Evolutionary conservation across 2,329 filamentous ascomycete species (phyloP).

Genomic region (Trichoderma sp.): DNA sequence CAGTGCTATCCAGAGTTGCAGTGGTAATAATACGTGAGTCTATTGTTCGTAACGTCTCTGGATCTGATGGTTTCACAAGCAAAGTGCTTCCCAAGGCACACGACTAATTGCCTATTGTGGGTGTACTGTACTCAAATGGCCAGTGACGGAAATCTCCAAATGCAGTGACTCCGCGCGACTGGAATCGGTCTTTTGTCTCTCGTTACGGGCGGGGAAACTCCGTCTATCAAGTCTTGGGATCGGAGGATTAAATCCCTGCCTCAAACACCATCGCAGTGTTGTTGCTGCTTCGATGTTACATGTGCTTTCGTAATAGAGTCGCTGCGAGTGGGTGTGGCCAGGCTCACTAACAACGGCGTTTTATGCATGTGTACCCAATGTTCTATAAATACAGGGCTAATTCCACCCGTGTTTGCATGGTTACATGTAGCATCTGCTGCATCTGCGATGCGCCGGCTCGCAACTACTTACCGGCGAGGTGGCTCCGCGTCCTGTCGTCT

Average conservation of each 20-base stretch:
- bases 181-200: background rate
- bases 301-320: background rate
- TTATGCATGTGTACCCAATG: conserved; percentile 1
- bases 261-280: background rate
- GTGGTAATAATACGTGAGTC: background rate
- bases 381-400: background rate
- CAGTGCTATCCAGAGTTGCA: too few relatives aligned
- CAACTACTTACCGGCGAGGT: background rate
- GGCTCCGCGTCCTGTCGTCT: background rate
- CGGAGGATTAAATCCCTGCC: background rate
- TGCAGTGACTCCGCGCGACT: background rate
- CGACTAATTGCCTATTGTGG: background rate
- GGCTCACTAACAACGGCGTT: background rate
- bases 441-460: background rate
- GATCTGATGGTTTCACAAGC: too few relatives aligned
- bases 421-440: background rate
- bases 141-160: background rate
- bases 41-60: too few relatives aligned
- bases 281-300: background rate
- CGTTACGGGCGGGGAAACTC: background rate
- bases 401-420: background rate
- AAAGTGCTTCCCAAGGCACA: background rate
- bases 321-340: background rate
- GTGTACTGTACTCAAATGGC: background rate
- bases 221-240: background rate